These are phyloP conservation scores for Puccinia polysora DNA, from an alignment of 1,284 basidiomycete species.

Conservation along the genomic window DNA sequence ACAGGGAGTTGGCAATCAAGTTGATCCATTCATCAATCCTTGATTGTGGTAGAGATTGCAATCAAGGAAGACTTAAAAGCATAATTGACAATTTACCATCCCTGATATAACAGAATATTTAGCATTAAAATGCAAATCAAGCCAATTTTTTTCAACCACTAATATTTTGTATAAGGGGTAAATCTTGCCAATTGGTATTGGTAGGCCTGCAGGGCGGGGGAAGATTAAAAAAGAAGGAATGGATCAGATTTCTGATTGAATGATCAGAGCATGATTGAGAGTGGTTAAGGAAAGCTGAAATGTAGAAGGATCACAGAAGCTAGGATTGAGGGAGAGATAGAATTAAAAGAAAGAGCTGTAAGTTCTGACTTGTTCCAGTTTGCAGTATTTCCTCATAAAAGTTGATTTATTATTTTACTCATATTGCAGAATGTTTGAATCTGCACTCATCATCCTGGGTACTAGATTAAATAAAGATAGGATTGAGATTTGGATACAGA, in stretches of 20 bases:
- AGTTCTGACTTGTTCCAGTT: too few relatives aligned
- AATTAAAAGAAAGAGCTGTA: not conserved
- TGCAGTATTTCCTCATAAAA: too few relatives aligned
- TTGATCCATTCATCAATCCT: not conserved
- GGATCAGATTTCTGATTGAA: too few relatives aligned
- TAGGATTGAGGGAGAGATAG: not conserved
- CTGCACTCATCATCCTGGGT: too few relatives aligned
- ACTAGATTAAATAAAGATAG: too few relatives aligned
- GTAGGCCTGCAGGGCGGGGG: slow-evolving; percentile 45
- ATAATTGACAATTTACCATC: slow-evolving; percentile 53
- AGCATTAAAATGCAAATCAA: slow-evolving; percentile 75
- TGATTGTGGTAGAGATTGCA: slow-evolving; percentile 70
- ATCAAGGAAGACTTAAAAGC: slow-evolving; percentile 53
- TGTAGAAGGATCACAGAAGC: not conserved
- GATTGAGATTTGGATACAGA: too few relatives aligned
- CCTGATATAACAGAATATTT: slow-evolving; percentile 81
- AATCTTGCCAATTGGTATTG: slow-evolving; percentile 81
- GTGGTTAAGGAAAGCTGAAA: not conserved
- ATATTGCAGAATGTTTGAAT: too few relatives aligned
- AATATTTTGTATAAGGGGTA: slow-evolving; percentile 79
- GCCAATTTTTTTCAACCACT: slow-evolving; percentile 78
- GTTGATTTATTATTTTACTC: too few relatives aligned
- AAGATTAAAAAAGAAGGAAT: not conserved
- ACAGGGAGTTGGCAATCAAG: too few relatives aligned
- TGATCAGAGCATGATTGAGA: too few relatives aligned